Percentiles rank a stretch among this genome's conserved stretches.
Conservation (phyloP, 2,329 filamentous ascomycete species). For the Emmonsia crescens region DNA sequence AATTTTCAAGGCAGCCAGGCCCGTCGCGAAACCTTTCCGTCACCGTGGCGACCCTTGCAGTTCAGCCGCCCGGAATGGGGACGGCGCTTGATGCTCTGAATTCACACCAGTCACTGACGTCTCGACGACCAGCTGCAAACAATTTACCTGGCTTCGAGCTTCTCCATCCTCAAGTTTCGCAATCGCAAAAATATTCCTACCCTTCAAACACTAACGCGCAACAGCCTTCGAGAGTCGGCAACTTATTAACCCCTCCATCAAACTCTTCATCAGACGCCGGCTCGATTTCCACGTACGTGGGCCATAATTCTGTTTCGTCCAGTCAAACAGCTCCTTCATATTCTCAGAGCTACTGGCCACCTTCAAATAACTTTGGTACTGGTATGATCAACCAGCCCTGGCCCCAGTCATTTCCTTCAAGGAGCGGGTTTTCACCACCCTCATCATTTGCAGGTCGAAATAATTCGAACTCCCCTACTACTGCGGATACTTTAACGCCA, state of each 20-base stretch:
- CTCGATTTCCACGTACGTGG: slow-evolving; percentile 41
- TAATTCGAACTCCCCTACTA: slow-evolving; percentile 48
- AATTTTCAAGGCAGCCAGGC: slow-evolving; percentile 30
- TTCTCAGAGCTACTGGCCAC: slow-evolving; percentile 47
- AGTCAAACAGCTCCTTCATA: slow-evolving; percentile 37
- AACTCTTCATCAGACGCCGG: slow-evolving; percentile 41
- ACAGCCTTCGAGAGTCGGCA: slow-evolving; percentile 46
- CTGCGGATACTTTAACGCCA: slow-evolving; percentile 53
- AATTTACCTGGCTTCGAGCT: slow-evolving; percentile 60
- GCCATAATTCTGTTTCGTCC: slow-evolving; percentile 12
- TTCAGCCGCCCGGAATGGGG: slow-evolving; percentile 52
- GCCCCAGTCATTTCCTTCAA: slow-evolving; percentile 33
- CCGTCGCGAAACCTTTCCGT: slow-evolving; percentile 35
- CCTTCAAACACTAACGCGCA: slow-evolving; percentile 31
- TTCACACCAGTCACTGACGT: slow-evolving; percentile 55
- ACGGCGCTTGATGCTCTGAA: slow-evolving; percentile 50
- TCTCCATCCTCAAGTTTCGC: slow-evolving; percentile 48
- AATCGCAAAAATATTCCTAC: slow-evolving; percentile 40
- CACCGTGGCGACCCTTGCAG: slow-evolving; percentile 54
- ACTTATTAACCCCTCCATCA: slow-evolving; percentile 52
- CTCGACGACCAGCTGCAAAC: slow-evolving; percentile 58
- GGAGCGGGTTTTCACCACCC: slow-evolving; percentile 48
- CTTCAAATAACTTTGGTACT: slow-evolving; percentile 43
- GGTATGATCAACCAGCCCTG: slow-evolving; percentile 38
- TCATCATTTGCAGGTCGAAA: slow-evolving; percentile 39